A percentile compares a stretch with the other conserved stretches of the same genome.
These are phyloP conservation scores for Creolimax fragrantissima DNA, from an alignment of 78 protist genomes.

Conservation along the genomic window DNA sequence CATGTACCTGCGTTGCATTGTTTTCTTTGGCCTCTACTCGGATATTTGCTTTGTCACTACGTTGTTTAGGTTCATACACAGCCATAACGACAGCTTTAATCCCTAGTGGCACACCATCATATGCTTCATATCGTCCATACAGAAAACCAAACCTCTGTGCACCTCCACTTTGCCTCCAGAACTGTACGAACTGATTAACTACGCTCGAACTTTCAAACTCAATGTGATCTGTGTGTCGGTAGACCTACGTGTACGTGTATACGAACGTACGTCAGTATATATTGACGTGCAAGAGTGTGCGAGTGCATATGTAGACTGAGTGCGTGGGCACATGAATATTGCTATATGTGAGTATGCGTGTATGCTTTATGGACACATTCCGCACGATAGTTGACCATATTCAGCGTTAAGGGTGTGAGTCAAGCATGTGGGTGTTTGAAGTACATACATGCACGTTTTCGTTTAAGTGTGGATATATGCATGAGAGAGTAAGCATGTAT, in stretches of 20 bases:
- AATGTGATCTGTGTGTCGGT: constrained; percentile 35
- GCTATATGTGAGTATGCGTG: too few species aligned
- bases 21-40: background rate
- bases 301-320: too few species aligned
- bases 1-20: too few species aligned
- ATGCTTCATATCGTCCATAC: constrained; percentile 20
- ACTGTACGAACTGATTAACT: constrained; percentile 12
- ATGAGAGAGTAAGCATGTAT: too few species aligned
- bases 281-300: too few species aligned
- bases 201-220: constrained; percentile 29
- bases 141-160: constrained; percentile 34
- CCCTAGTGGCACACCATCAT: constrained; percentile 31
- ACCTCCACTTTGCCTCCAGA: constrained; percentile 33
- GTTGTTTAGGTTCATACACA: constrained; percentile 47
- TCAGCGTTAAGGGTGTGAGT: too few species aligned
- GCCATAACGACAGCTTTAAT: constrained; percentile 37
- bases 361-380: too few species aligned
- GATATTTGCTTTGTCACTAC: background rate
- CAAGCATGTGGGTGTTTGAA: too few species aligned
- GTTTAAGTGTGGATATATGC: too few species aligned
- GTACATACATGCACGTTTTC: too few species aligned
- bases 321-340: too few species aligned
- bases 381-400: too few species aligned
- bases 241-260: background rate
- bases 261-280: background rate